Evolutionary conservation across 139 green algal genomes (phyloP), one percentile per base, ranked within the genome.

Genomic region (Gonium pectorale): DNA sequence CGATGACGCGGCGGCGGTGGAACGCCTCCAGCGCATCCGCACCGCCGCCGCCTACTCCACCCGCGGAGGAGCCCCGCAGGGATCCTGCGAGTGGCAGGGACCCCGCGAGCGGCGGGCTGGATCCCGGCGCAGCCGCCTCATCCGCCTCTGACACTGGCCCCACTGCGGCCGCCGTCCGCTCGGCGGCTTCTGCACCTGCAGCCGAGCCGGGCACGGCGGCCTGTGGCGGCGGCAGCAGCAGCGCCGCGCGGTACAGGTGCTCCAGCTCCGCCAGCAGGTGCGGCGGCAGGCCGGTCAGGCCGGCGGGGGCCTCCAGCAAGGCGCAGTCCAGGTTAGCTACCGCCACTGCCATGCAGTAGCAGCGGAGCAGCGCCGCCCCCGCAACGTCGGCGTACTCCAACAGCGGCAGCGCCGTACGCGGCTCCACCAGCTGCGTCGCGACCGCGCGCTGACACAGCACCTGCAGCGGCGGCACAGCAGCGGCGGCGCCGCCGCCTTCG

Each of bases 371-470:
- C 40, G 85, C 17, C 3, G 96, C 93, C 0, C 91, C 81, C 1
- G 93, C 88, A 9, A 91, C 86, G 62, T 98, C 96, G 24, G 96
- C 96, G 51, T 95, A 95, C 88, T 96, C 92, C 79, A 98, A 85
- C 37, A 98, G 66, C 40, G 92, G 88, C 26, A 88, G 70, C 27
- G 62, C 54, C 31, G 92, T 97, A 66, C 93, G 90, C 17, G 95
- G 94, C 66, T 98, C 95, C 51, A 97, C 95, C 64, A 98, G 63
- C 21, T 90, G 54, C 37, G 73, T 19, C 5, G 92, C 95, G 43
- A 98, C 90, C 19, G 72, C 89, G 11, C 87, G 68, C 89, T 98
- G 90, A 41, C 91, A 96, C 29, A 98, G 71, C 71, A 91, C 79
- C 89, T 97, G 94, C 86, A 98, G 84, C 29, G 56, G 87, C 27